Evolutionary conservation across 75 land plant genomes (phyloP), one percentile per base, ranked within the genome.

Genomic region (Picea sitchensis): DNA sequence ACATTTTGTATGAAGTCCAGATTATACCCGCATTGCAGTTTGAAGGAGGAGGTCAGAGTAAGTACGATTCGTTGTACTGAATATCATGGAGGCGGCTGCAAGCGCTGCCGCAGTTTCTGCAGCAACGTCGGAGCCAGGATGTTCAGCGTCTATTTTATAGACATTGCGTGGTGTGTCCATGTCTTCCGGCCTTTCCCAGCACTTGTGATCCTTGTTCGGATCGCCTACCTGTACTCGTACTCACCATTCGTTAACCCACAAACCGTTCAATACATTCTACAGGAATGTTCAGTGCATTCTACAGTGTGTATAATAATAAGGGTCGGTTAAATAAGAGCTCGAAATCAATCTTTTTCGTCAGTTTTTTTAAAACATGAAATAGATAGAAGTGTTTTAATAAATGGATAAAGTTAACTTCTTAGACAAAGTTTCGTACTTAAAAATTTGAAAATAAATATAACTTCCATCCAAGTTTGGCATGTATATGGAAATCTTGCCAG

Each of bases 131-230:
- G 96, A 92, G 23, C 92, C 96, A 0, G 96, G 92, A 36, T 81
- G 86, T 12, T 21, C 31, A 1, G 88, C 58, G 0, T 91, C 85
- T 1, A 93, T 88, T 3, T 59, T 84, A 78, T 86, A 91, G 1
- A 89, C 92, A 21, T 61, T 77, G 21, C 96, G 58, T 14, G 80
- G 69, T 1, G 92, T 92, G 87, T 87, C 90, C 96, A 92, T 94
- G 81, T 92, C 94, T 82, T 94, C 95, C 1, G 96, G 94, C 26
- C 96, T 59, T 79, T 94, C 91, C 96, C 94, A 94, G 76, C 96
- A 94, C 51, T 74, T 79, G 77, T 92, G 93, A 73, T 92, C 93
- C 7, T 76, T 44, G 59, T 85, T 87, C 0, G 93, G 93, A 26
- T 92, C 92, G 1, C 92, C 91, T 3, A 94, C 97, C 96, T 87